These are phyloP conservation scores for Sporothrix humicola DNA, from an alignment of 2,329 filamentous ascomycete species.

Conservation along the genomic window DNA sequence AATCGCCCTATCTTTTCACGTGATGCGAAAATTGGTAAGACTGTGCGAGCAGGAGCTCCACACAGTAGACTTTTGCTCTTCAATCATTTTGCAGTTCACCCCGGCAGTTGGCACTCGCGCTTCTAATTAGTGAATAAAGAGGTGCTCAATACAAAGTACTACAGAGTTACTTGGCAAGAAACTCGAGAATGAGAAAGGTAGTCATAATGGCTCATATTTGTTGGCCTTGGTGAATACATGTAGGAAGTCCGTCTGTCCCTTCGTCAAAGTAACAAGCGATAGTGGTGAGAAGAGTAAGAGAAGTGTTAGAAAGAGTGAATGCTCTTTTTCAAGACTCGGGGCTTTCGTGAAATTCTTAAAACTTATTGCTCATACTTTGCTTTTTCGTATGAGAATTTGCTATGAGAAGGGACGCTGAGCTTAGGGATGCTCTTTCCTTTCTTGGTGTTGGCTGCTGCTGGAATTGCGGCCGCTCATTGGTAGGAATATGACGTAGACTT, in stretches of 20 bases:
- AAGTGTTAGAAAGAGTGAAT: too few species aligned
- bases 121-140: neutral
- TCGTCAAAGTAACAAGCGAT: too few species aligned
- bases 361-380: too few species aligned
- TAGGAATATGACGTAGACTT: conserved; percentile 25
- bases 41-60: neutral
- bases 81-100: neutral
- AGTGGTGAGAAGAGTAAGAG: neutral
- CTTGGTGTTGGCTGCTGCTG: neutral
- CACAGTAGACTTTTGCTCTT: neutral
- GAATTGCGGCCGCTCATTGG: conserved; percentile 22
- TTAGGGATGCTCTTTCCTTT: neutral
- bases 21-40: conserved; percentile 17
- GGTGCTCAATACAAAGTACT: neutral
- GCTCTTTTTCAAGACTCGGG: too few species aligned
- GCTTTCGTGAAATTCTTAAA: too few species aligned
- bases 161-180: neutral
- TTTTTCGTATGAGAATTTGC: neutral
- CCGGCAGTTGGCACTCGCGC: neutral
- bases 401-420: neutral
- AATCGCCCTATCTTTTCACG: conserved; percentile 31
- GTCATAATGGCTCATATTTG: neutral
- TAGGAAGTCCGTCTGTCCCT: too few species aligned
- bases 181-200: neutral
- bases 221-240: too few species aligned